Conservation (phyloP, 768 basidiomycete genomes). For the Kwoniella sp. region DNA sequence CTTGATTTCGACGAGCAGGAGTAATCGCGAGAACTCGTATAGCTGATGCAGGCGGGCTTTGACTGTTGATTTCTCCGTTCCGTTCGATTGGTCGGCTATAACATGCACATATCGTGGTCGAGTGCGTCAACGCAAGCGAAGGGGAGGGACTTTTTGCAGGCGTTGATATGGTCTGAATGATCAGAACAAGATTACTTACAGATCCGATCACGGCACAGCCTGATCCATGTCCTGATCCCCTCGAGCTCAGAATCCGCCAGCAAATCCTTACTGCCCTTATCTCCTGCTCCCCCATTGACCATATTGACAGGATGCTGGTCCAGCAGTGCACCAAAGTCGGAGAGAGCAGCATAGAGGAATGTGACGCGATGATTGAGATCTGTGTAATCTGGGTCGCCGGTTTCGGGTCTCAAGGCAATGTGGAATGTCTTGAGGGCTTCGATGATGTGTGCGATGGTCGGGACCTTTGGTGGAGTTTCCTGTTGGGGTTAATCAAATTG, state of each 20-base stretch:
- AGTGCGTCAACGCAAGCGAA: no score
- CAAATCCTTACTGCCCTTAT: constrained; percentile 16
- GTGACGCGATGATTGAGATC: constrained; percentile 16
- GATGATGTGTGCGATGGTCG: constrained; percentile 12
- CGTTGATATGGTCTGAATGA: background rate
- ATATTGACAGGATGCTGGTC: constrained; percentile 7
- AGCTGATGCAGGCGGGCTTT: constrained; percentile 36
- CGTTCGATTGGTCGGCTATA: constrained; percentile 17
- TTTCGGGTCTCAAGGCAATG: background rate
- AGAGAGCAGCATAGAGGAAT: constrained; percentile 25
- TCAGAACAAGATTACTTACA: constrained; percentile 20
- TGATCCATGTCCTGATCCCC: constrained; percentile 8
- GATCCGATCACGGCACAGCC: constrained; percentile 16
- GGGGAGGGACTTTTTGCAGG: no score
- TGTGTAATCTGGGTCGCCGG: constrained; percentile 9
- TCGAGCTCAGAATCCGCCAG: constrained; percentile 17
- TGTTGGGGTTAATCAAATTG: no score
- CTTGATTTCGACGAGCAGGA: constrained; percentile 19
- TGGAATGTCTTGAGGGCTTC: background rate
- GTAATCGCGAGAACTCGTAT: constrained; percentile 13
- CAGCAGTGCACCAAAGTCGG: constrained; percentile 23
- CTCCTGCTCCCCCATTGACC: background rate
- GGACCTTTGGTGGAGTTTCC: background rate
- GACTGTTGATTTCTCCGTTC: constrained; percentile 13
- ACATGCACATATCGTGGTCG: no score